A percentile compares a stretch with the other conserved stretches of the same genome.
Evolutionary conservation across 1,284 basidiomycete genomes (phyloP).

Genomic region (Fistulinella cinereoalba): DNA sequence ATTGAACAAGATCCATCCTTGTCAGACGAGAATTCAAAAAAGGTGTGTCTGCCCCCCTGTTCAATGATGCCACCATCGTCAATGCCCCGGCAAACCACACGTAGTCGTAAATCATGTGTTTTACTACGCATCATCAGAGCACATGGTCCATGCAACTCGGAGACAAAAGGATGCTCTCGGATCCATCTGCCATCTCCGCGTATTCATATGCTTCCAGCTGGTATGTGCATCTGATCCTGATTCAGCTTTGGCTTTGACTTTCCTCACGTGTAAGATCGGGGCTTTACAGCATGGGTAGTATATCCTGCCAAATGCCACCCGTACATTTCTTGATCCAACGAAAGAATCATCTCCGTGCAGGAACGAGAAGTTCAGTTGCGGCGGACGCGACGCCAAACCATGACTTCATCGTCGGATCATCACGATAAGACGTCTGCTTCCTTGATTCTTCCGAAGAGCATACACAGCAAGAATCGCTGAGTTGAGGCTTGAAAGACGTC

Average conservation of each 20-base stretch:
- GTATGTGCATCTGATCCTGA: no score
- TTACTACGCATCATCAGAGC: no score
- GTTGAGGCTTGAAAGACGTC: constrained; percentile 5
- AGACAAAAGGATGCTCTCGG: no score
- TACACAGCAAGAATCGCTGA: background rate
- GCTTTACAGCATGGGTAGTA: no score
- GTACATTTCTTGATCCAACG: constrained; percentile 3
- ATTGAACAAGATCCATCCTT: constrained; percentile 8
- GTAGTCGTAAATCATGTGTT: background rate
- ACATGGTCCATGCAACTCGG: no score
- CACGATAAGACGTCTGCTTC: constrained; percentile 15
- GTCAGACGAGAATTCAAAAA: constrained; percentile 4
- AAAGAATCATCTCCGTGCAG: background rate
- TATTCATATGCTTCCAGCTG: no score
- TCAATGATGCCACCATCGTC: constrained; percentile 1
- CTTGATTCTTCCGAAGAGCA: constrained; percentile 21
- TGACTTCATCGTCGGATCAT: constrained; percentile 7
- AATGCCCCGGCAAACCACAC: background rate
- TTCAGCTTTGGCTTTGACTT: no score
- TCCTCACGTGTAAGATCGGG: no score
- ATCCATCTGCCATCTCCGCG: no score
- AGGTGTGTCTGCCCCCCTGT: background rate
- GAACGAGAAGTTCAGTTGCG: constrained; percentile 1
- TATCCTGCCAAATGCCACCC: background rate
- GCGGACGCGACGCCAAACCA: background rate